These are phyloP conservation scores for Nidularia sp. DNA, from an alignment of 768 basidiomycete genomes.

Conservation along the genomic window DNA sequence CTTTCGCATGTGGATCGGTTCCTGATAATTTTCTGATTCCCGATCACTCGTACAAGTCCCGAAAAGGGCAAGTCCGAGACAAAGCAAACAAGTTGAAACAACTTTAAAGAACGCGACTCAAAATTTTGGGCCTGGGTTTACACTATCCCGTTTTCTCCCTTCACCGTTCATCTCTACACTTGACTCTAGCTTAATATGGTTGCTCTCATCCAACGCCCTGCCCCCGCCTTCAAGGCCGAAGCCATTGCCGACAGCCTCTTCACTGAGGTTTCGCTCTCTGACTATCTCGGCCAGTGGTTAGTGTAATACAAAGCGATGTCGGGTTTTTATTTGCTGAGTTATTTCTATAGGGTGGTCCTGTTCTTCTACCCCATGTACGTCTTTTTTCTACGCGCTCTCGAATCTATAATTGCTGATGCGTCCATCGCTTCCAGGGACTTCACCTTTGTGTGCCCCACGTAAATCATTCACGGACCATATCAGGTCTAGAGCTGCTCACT, in stretches of 20 bases:
- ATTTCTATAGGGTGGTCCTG: conserved; percentile 67
- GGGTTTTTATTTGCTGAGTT: not conserved
- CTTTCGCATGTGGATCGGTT: not conserved
- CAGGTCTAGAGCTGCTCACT: not conserved
- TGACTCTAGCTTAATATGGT: conserved; percentile 29
- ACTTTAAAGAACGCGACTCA: conserved; percentile 18
- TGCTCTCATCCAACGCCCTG: conserved; percentile 77
- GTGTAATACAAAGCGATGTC: conserved; percentile 9
- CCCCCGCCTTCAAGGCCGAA: conserved; percentile 71
- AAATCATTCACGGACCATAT: conserved; percentile 7
- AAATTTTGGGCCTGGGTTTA: conserved; percentile 5
- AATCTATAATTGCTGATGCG: not conserved
- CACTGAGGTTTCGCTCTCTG: conserved; percentile 67
- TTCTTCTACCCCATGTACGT: conserved; percentile 92
- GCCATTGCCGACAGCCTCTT: conserved; percentile 77
- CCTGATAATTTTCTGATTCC: too few relatives aligned
- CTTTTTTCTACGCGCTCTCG: not conserved
- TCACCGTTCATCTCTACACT: not conserved
- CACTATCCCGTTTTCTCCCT: not conserved
- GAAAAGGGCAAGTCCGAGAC: not conserved
- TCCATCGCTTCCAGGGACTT: conserved; percentile 55
- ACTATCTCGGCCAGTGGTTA: conserved; percentile 81
- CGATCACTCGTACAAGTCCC: not conserved
- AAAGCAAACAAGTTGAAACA: conserved; percentile 14
- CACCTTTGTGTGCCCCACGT: conserved; percentile 90